Base-by-base conservation (phyloP, 495 filamentous ascomycete species). In the Aspergillus saccharolyticus region DNA sequence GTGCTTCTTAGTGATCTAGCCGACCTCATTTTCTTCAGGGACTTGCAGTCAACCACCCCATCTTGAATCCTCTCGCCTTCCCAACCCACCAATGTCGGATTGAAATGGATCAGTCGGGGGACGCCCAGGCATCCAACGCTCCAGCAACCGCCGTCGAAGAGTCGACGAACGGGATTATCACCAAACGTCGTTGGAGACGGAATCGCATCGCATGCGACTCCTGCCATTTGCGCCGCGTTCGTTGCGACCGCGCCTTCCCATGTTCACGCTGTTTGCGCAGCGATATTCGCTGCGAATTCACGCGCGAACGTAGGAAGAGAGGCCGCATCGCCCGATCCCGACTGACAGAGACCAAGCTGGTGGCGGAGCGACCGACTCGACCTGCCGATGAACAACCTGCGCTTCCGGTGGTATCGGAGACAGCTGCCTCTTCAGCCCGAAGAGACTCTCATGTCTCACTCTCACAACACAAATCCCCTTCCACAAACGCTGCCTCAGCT, bases 131-230 rank as follows among this genome's bases (percentile, higher is more conserved):
- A 21, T 45, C 59, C 56, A 57, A 53, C 15, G 60, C 58, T 42
- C 63, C 61, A 52, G 64, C 60, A 39, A 39, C 33, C 46, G 55
- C 68, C 25, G 56, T 66, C 22, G 69, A 63, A 44, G 61, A 75
- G 9, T 62, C 73, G 19, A 48, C 64, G 9, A 67, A 67, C 55
- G 71, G 72, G 10, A 16, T 46, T 44, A 25, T 53, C 17, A 48
- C 55, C 45, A 78, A 76, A 54, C 71, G 71, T 56, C 70, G 74
- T 53, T 77, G 74, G 75, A 72, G 73, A 28, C 73, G 75, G 15
- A 78, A 78, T 54, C 71, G 70, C 42, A 72, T 78, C 15, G 75
- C 75, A 22, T 78, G 75, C 58, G 74, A 78, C 56, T 72, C 74
- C 8, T 78, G 75, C 54, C 75, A 78, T 46, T 61, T 69, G 5